Conservation (phyloP, 2,329 filamentous ascomycete species). For the Aspergillus amoenus region DNA sequence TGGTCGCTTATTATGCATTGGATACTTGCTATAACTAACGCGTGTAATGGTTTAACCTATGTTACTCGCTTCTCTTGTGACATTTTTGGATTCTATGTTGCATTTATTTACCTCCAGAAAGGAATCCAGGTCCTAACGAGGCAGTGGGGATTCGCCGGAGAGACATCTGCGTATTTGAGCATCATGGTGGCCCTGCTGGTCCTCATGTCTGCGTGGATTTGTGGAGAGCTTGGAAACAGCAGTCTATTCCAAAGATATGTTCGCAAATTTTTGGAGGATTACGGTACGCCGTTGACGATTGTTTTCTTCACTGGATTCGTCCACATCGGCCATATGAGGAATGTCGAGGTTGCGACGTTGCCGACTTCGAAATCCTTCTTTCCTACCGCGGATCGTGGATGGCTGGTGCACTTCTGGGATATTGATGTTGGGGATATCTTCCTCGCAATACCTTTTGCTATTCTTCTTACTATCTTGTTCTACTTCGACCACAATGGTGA, state of each 20-base stretch:
- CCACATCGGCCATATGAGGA: constrained; percentile 78
- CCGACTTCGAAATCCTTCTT: constrained; percentile 76
- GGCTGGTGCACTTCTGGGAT: constrained; percentile 83
- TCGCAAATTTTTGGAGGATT: constrained; percentile 83
- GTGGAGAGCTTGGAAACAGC: constrained; percentile 68
- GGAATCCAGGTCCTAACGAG: constrained; percentile 80
- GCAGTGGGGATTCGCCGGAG: constrained; percentile 62
- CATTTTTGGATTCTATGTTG: constrained; percentile 92
- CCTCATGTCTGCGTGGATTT: constrained; percentile 72
- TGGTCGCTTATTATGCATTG: constrained; percentile 86
- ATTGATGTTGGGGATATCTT: constrained; percentile 72
- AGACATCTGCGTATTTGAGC: constrained; percentile 71
- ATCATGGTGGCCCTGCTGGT: constrained; percentile 75
- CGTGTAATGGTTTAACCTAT: constrained; percentile 84
- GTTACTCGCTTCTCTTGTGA: constrained; percentile 91
- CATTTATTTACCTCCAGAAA: constrained; percentile 88
- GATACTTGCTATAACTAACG: constrained; percentile 78
- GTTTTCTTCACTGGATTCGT: constrained; percentile 90
- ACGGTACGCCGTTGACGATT: constrained; percentile 78
- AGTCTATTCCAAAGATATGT: constrained; percentile 72
- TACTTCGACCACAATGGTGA: constrained; percentile 86
- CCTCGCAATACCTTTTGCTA: constrained; percentile 79
- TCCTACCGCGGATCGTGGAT: constrained; percentile 70
- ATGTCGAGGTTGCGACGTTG: constrained; percentile 66
- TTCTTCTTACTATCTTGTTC: constrained; percentile 80